Percentiles rank a stretch among this genome's conserved stretches.
Evolutionary conservation across 192 early-diverging fungal species (phyloP).

Genomic region (Backusella mclennaniae): DNA sequence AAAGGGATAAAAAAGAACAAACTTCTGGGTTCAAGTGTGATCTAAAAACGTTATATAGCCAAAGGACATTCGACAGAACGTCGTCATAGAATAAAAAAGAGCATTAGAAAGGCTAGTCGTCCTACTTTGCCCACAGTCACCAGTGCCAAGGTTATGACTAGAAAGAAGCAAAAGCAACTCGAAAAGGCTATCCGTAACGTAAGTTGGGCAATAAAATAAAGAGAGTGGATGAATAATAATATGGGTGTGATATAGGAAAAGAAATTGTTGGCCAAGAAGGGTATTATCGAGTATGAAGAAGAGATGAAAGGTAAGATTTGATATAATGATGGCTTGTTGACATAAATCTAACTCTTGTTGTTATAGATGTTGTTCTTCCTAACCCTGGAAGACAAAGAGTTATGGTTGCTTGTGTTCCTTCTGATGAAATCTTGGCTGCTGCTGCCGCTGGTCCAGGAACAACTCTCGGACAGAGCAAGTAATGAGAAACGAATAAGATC

Average conservation of each 20-base stretch:
- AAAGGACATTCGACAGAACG: conserved; percentile 20
- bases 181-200: conserved; percentile 31
- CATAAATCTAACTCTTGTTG: not conserved
- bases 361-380: conserved; percentile 25
- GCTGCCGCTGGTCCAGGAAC: conserved; percentile 38
- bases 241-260: conserved; percentile 24
- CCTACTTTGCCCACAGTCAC: not conserved
- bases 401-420: conserved; percentile 11
- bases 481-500: not conserved
- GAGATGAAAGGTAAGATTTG: conserved; percentile 34
- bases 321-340: no score
- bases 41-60: not conserved
- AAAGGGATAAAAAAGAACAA: not conserved
- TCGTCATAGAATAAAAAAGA: conserved; percentile 21
- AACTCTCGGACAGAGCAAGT: conserved; percentile 16
- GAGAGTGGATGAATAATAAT: not conserved
- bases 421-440: conserved; percentile 30
- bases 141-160: conserved; percentile 16
- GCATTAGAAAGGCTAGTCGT: conserved; percentile 13
- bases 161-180: conserved; percentile 35
- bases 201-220: conserved; percentile 4
- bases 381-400: conserved; percentile 18
- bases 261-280: conserved; percentile 25
- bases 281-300: conserved; percentile 29
- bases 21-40: not conserved